These are phyloP conservation scores for Triangularia setosa DNA, from an alignment of 2,329 filamentous ascomycete genomes.

Conservation along the genomic window DNA sequence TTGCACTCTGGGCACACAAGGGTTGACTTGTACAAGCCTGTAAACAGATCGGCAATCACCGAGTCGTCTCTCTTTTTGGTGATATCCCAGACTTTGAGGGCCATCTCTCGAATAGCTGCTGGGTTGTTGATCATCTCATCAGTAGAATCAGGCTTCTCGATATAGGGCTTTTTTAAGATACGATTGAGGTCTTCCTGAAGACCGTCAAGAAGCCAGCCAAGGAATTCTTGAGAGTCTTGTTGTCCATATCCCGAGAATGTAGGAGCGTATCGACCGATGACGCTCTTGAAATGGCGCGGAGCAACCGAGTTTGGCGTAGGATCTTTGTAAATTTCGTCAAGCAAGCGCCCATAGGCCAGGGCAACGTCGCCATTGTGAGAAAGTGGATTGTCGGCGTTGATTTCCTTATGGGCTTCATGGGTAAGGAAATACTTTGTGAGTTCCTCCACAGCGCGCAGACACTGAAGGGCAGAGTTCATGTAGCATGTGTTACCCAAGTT, in stretches of 20 bases:
- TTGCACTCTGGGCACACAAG: conserved; percentile 85
- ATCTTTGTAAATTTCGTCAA: conserved; percentile 75
- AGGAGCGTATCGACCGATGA: conserved; percentile 74
- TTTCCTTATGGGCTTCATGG: conserved; percentile 69
- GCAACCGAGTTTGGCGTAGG: conserved; percentile 63
- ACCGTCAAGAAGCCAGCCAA: conserved; percentile 90
- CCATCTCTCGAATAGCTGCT: conserved; percentile 76
- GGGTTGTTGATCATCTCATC: conserved; percentile 89
- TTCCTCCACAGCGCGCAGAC: conserved; percentile 88
- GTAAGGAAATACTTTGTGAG: conserved; percentile 86
- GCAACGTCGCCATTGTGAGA: conserved; percentile 84
- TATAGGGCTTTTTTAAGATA: conserved; percentile 92
- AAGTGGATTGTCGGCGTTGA: conserved; percentile 82
- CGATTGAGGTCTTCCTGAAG: conserved; percentile 94
- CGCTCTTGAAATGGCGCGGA: conserved; percentile 77
- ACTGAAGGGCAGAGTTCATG: conserved; percentile 97
- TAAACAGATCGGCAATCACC: conserved; percentile 91
- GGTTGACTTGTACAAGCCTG: conserved; percentile 97
- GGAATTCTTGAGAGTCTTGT: conserved; percentile 95
- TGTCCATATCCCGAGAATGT: conserved; percentile 93
- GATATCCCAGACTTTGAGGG: conserved; percentile 84
- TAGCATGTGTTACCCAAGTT: conserved; percentile 98
- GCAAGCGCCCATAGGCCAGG: conserved; percentile 71
- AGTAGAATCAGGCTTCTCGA: conserved; percentile 95
- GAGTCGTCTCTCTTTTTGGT: conserved; percentile 92